Evolutionary conservation across 345 rosid genomes (phyloP).

Genomic region (Rhodamnia argentea): DNA sequence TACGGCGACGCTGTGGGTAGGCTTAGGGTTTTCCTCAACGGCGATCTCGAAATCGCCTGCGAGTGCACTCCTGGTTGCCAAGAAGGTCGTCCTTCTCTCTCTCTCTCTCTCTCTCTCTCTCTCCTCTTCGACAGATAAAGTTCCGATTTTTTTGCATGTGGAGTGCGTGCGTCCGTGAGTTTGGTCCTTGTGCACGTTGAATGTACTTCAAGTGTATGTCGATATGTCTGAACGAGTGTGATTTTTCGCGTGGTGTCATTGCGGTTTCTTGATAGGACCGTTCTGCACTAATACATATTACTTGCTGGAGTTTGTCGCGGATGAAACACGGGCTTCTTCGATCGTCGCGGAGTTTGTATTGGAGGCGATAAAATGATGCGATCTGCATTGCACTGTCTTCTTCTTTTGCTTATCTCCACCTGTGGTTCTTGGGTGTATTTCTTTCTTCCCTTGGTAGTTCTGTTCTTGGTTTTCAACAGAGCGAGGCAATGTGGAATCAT

Average conservation of each 20-base stretch:
- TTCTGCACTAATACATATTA: neutral
- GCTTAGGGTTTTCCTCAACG: slow-evolving; percentile 94
- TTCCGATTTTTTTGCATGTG: slow-evolving; percentile 33
- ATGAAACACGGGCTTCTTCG: neutral
- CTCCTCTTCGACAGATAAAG: slow-evolving; percentile 8
- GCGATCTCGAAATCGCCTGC: slow-evolving; percentile 91
- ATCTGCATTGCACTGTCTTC: neutral
- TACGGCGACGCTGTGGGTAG: slow-evolving; percentile 99
- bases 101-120: neutral
- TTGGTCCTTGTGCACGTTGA: slow-evolving; percentile 29
- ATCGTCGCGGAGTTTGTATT: neutral
- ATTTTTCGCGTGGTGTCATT: neutral
- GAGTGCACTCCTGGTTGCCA: slow-evolving; percentile 99
- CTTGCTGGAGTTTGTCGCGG: neutral
- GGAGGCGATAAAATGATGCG: neutral
- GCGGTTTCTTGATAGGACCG: neutral
- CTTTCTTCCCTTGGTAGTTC: neutral
- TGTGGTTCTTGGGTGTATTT: neutral
- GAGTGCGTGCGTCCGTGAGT: slow-evolving; percentile 2
- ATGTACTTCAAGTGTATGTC: neutral
- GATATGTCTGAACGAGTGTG: neutral
- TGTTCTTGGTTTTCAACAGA: neutral
- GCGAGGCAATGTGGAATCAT: neutral
- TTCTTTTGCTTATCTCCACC: neutral
- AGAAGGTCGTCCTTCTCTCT: slow-evolving; percentile 56